A percentile compares a stretch with the other conserved stretches of the same genome.
These are phyloP conservation scores for Pisolithus marmoratus DNA, from an alignment of 768 basidiomycete species.

Conservation along the genomic window DNA sequence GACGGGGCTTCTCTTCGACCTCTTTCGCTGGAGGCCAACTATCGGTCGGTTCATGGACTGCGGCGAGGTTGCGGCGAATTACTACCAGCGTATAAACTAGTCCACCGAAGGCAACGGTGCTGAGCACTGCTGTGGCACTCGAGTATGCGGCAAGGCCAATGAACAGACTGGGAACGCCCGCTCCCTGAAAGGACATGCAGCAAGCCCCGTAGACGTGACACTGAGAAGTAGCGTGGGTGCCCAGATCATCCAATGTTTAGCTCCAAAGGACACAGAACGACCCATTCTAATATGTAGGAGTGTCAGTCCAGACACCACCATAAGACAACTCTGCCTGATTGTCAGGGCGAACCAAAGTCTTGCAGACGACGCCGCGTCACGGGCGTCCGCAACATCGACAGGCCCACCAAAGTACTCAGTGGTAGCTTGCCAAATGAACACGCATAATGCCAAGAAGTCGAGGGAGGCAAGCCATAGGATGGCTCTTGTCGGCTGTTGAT, in stretches of 20 bases:
- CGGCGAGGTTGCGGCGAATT: slow-evolving; percentile 59
- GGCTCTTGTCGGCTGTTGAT: slow-evolving; percentile 62
- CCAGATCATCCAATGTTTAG: slow-evolving; percentile 72
- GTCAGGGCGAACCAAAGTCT: slow-evolving; percentile 69
- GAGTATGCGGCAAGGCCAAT: slow-evolving; percentile 57
- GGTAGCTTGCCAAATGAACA: slow-evolving; percentile 65
- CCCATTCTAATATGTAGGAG: slow-evolving; percentile 68
- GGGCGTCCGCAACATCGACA: slow-evolving; percentile 37
- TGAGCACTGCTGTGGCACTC: slow-evolving; percentile 44
- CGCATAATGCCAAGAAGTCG: slow-evolving; percentile 54
- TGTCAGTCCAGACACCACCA: slow-evolving; percentile 54
- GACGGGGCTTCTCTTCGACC: slow-evolving; percentile 49
- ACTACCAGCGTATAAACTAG: slow-evolving; percentile 57
- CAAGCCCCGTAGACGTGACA: slow-evolving; percentile 51
- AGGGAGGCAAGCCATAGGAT: slow-evolving; percentile 68
- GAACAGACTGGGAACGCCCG: slow-evolving; percentile 50
- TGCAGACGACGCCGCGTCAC: slow-evolving; percentile 47
- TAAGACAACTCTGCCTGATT: slow-evolving; percentile 61
- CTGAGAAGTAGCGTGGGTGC: slow-evolving; percentile 53
- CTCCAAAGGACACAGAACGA: slow-evolving; percentile 62
- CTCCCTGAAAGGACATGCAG: slow-evolving; percentile 52
- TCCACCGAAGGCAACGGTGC: slow-evolving; percentile 49
- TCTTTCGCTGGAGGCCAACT: slow-evolving; percentile 56
- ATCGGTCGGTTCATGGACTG: slow-evolving; percentile 45
- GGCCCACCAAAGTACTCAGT: slow-evolving; percentile 45